A percentile compares a stretch with the other conserved stretches of the same genome.
Evolutionary conservation across 192 early-diverging fungal species (phyloP).

Genomic region (Podila epigama): DNA sequence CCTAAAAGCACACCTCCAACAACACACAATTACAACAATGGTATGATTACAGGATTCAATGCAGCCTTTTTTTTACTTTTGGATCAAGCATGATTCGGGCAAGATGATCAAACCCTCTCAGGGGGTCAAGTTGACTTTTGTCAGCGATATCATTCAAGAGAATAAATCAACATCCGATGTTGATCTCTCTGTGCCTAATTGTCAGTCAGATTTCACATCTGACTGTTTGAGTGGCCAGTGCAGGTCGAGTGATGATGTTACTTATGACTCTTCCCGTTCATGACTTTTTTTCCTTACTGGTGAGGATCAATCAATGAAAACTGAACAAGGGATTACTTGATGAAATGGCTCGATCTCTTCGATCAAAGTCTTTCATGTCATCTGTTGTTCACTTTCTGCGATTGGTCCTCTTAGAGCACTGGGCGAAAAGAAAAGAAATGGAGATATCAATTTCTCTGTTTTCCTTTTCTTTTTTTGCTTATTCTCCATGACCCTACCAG

Average conservation of each 20-base stretch:
- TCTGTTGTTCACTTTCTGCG: neutral
- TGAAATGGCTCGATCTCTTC: too few relatives aligned
- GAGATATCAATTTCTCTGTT: too few relatives aligned
- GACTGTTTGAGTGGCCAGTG: too few relatives aligned
- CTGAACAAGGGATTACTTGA: too few relatives aligned
- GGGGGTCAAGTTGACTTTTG: too few relatives aligned
- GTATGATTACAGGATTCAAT: neutral
- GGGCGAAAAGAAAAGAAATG: too few relatives aligned
- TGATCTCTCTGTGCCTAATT: too few relatives aligned
- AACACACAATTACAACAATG: neutral
- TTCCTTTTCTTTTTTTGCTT: slow-evolving; percentile 6
- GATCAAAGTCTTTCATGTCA: too few relatives aligned
- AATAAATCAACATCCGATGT: neutral
- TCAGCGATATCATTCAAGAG: neutral
- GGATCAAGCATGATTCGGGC: neutral
- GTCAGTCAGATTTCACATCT: too few relatives aligned
- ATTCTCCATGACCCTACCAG: slow-evolving; percentile 50
- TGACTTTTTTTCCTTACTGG: neutral
- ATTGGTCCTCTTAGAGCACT: slow-evolving; percentile 1
- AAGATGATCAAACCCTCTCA: neutral
- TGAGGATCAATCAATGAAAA: neutral
- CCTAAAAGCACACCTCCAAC: too few relatives aligned
- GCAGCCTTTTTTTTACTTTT: neutral
- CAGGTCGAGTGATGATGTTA: neutral
- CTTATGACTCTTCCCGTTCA: neutral